Conservation (phyloP, 1,284 basidiomycete genomes). For the Melampsora larici-populina region DNA sequence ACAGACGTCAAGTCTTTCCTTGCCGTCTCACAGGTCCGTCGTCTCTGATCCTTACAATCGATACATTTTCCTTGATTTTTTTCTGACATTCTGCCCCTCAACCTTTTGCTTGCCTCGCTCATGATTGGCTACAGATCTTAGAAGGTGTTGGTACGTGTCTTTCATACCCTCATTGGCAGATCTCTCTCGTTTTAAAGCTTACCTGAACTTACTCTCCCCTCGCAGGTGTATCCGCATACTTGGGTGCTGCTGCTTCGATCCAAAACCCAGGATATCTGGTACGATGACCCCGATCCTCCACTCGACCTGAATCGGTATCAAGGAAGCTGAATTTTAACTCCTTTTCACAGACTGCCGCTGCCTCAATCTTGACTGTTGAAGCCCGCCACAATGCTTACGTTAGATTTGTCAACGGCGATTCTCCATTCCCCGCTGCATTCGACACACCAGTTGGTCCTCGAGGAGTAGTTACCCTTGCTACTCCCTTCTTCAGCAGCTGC, state of each 20-base stretch:
- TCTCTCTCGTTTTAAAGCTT: neutral
- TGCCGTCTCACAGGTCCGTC: slow-evolving; percentile 59
- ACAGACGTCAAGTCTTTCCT: slow-evolving; percentile 61
- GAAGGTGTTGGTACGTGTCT: slow-evolving; percentile 34
- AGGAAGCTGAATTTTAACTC: neutral
- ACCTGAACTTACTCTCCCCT: neutral
- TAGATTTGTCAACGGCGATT: slow-evolving; percentile 33
- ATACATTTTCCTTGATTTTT: neutral
- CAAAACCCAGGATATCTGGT: slow-evolving; percentile 35
- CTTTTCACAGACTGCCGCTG: slow-evolving; percentile 53
- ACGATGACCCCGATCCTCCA: neutral
- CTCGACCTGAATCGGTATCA: neutral
- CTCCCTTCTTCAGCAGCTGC: slow-evolving; percentile 29
- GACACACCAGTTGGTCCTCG: slow-evolving; percentile 34
- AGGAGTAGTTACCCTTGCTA: slow-evolving; percentile 21
- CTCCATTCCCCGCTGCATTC: slow-evolving; percentile 29
- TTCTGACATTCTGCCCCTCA: neutral
- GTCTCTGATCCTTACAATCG: neutral
- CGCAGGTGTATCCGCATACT: slow-evolving; percentile 48
- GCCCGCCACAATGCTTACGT: slow-evolving; percentile 45
- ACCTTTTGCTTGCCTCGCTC: slow-evolving; percentile 23
- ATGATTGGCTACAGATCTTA: slow-evolving; percentile 47
- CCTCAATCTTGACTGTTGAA: slow-evolving; percentile 54
- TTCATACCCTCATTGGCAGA: slow-evolving; percentile 48
- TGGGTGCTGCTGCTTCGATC: slow-evolving; percentile 47